These are phyloP conservation scores for Thraustochytrium striatum DNA, from an alignment of 352 stramenopile genomes.

Conservation along the genomic window DNA sequence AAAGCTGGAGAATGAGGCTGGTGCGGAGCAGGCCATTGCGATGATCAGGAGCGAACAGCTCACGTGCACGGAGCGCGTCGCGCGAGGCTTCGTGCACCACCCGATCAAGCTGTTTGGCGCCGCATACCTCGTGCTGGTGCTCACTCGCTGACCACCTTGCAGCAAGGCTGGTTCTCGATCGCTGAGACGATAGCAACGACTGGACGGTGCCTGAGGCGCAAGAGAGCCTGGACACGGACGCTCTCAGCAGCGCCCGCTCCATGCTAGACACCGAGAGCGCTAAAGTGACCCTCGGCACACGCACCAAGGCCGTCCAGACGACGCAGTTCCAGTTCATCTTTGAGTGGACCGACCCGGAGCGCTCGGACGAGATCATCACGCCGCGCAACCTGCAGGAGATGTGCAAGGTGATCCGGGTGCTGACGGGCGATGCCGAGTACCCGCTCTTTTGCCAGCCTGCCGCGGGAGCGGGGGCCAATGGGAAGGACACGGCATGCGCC, in stretches of 20 bases:
- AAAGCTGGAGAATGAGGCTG: no score
- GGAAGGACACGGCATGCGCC: constrained; percentile 28
- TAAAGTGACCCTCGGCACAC: neutral
- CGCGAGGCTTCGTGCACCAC: no score
- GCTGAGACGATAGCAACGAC: constrained; percentile 13
- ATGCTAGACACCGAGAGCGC: neutral
- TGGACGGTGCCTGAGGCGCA: constrained; percentile 19
- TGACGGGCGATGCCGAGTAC: constrained; percentile 16
- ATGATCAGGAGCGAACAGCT: no score
- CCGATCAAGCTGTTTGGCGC: no score
- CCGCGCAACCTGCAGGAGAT: constrained; percentile 5
- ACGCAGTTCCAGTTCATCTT: constrained; percentile 28
- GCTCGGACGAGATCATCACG: constrained; percentile 2
- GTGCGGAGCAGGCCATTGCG: no score
- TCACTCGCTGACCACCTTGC: no score
- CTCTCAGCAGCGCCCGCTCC: neutral
- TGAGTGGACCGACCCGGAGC: constrained; percentile 8
- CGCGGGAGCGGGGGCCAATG: neutral
- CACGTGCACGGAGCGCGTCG: no score
- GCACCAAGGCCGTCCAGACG: neutral
- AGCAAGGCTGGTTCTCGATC: constrained; percentile 29
- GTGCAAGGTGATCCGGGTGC: constrained; percentile 28
- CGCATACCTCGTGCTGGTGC: neutral
- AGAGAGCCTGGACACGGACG: constrained; percentile 36
- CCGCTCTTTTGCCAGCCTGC: constrained; percentile 26